phyloP scores from a whole-genome alignment of 805 yeast species.

The Candida lessepsii region DNA sequence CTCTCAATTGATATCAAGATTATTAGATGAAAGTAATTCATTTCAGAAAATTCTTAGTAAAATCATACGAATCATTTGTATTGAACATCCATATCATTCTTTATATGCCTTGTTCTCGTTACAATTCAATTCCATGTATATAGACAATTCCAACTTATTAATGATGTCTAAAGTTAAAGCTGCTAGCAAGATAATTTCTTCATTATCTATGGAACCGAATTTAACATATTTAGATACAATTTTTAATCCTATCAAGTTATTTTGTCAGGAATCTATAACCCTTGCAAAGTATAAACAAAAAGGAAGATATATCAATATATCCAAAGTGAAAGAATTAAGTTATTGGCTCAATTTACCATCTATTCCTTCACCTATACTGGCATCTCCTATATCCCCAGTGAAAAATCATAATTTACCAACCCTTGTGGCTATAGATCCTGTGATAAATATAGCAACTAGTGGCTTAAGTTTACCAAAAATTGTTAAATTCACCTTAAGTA shows the following conservation, averaged over 20 bases:
- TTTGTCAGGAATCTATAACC: conserved; percentile 51
- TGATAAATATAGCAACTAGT: conserved; percentile 63
- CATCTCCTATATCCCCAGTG: conserved; percentile 22
- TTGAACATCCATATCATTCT: conserved; percentile 70
- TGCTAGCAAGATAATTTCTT: conserved; percentile 49
- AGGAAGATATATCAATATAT: conserved; percentile 30
- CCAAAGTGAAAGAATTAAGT: conserved; percentile 26
- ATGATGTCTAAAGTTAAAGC: conserved; percentile 44
- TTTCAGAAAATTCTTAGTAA: conserved; percentile 58
- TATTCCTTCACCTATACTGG: conserved; percentile 9
- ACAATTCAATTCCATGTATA: conserved; percentile 41
- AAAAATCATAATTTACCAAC: conserved; percentile 47
- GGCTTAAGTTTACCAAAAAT: conserved; percentile 92
- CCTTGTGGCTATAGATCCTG: conserved; percentile 45
- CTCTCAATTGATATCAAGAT: conserved; percentile 73
- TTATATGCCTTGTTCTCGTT: conserved; percentile 62
- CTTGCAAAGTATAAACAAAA: conserved; percentile 48
- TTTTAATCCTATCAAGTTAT: conserved; percentile 45
- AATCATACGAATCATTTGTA: conserved; percentile 47
- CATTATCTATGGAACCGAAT: conserved; percentile 8
- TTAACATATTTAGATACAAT: conserved; percentile 16
- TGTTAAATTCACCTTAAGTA: conserved; percentile 48
- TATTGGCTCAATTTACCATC: conserved; percentile 4
- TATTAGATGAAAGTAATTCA: conserved; percentile 44
- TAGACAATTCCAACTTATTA: conserved; percentile 28